Percentiles rank a stretch among this genome's conserved stretches.
Evolutionary conservation across 2,329 filamentous ascomycete genomes (phyloP).

Genomic region (Ceratocystis harringtonii): DNA sequence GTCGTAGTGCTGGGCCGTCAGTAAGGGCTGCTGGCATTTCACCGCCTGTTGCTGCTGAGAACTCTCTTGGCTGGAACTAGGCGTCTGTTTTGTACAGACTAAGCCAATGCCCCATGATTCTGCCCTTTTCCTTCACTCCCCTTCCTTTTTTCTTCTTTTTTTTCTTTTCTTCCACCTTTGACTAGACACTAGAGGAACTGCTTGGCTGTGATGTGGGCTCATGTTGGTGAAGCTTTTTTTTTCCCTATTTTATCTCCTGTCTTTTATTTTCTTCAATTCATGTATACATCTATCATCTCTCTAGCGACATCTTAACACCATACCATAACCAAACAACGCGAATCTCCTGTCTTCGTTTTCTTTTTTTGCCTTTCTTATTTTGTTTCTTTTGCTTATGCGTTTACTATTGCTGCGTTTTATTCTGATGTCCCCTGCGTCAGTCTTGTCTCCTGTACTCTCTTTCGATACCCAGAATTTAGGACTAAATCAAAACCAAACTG

Average conservation of each 20-base stretch:
- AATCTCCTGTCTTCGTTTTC: not conserved
- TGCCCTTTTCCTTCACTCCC: not conserved
- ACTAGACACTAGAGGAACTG: not conserved
- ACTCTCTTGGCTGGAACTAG: conserved; percentile 89
- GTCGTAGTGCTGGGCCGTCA: conserved; percentile 39
- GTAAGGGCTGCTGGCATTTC: conserved; percentile 56
- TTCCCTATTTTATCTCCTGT: not conserved
- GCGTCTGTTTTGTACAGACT: conserved; percentile 3
- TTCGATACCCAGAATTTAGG: conserved; percentile 6
- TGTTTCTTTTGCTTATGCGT: not conserved
- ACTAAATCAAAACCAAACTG: not conserved
- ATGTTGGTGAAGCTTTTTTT: conserved; percentile 6
- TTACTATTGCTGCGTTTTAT: not conserved
- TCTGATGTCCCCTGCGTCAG: not conserved
- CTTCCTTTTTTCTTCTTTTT: not conserved
- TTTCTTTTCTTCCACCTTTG: not conserved
- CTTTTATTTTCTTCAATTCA: conserved; percentile 8
- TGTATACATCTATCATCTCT: conserved; percentile 2
- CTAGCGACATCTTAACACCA: not conserved
- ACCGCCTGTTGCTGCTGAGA: conserved; percentile 80
- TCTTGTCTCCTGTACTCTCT: not conserved
- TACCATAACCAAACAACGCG: not conserved
- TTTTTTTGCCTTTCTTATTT: not conserved
- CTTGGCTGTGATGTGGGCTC: conserved; percentile 12
- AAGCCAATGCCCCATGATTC: not conserved